phyloP scores from a whole-genome alignment of 2,329 filamentous ascomycete species.

The Colletotrichum chlorophyti region DNA sequence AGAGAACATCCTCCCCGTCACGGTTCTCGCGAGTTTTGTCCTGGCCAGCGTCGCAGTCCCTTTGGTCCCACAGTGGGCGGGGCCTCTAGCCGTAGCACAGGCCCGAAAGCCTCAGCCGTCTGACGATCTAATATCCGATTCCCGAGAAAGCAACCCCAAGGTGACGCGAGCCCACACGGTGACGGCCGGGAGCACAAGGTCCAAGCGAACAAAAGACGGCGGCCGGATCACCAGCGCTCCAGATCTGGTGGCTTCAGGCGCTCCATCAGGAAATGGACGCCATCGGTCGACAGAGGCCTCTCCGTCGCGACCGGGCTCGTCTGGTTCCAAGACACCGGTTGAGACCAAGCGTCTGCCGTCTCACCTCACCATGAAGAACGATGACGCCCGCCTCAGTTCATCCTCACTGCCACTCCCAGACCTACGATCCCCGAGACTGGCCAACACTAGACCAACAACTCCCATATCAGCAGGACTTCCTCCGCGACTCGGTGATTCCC shows the following conservation, averaged over 20 bases:
- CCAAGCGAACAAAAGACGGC: slow-evolving; percentile 54
- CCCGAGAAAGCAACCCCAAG: slow-evolving; percentile 51
- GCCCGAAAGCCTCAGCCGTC: slow-evolving; percentile 75
- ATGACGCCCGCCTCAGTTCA: slow-evolving; percentile 71
- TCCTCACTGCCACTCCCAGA: slow-evolving; percentile 72
- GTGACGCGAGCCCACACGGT: slow-evolving; percentile 75
- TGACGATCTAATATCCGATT: slow-evolving; percentile 67
- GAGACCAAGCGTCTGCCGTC: slow-evolving; percentile 50
- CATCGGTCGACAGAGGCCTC: slow-evolving; percentile 17
- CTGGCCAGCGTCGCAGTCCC: slow-evolving; percentile 79
- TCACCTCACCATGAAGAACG: slow-evolving; percentile 57
- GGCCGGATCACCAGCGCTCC: slow-evolving; percentile 53
- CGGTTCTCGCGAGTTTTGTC: slow-evolving; percentile 81
- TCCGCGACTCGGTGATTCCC: slow-evolving; percentile 53
- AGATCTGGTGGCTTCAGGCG: slow-evolving; percentile 39
- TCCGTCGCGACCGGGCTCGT: slow-evolving; percentile 19
- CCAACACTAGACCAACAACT: slow-evolving; percentile 59
- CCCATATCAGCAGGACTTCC: slow-evolving; percentile 62
- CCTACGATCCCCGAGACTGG: slow-evolving; percentile 56
- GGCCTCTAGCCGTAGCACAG: slow-evolving; percentile 82
- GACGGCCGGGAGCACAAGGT: slow-evolving; percentile 54
- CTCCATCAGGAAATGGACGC: slow-evolving; percentile 3
- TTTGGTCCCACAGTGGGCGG: slow-evolving; percentile 77
- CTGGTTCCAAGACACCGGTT: slow-evolving; percentile 38
- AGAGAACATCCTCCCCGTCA: slow-evolving; percentile 82